Percentiles rank a stretch among this genome's conserved stretches.
phyloP scores from a whole-genome alignment of 441 rosid genomes.

The Arabidopsis hybrid region DNA sequence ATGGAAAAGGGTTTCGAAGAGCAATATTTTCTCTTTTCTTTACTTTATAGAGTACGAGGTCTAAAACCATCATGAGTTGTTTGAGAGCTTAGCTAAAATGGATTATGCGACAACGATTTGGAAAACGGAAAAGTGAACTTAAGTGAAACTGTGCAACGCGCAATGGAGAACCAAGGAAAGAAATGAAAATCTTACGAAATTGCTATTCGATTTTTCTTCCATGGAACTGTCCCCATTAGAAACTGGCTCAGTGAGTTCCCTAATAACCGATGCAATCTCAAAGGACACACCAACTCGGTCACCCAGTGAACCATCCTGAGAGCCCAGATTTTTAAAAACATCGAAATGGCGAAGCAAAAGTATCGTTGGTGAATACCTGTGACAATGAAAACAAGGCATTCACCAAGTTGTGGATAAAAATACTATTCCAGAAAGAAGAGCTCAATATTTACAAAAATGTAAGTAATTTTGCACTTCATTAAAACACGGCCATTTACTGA shows the following conservation, averaged over 20 bases:
- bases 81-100: neutral
- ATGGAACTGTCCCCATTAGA: slow-evolving; percentile 54
- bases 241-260: slow-evolving; percentile 83
- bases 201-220: slow-evolving; percentile 54
- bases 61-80: neutral
- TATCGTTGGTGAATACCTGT: slow-evolving; percentile 86
- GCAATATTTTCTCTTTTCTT: neutral
- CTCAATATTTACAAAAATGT: neutral
- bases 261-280: slow-evolving; percentile 90
- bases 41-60: neutral
- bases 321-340: slow-evolving; percentile 71
- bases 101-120: neutral
- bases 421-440: slow-evolving; percentile 7
- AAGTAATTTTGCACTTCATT: slow-evolving; percentile 12
- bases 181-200: slow-evolving; percentile 63
- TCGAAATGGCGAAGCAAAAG: slow-evolving; percentile 94
- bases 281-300: slow-evolving; percentile 83
- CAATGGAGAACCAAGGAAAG: slow-evolving; percentile 26
- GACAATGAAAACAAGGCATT: slow-evolving; percentile 39
- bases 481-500: slow-evolving; percentile 7
- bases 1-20: slow-evolving; percentile 9
- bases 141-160: slow-evolving; percentile 29
- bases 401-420: slow-evolving; percentile 13
- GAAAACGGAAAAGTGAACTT: slow-evolving; percentile 18
- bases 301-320: slow-evolving; percentile 73